Percentiles rank a stretch among this genome's conserved stretches.
Evolutionary conservation across 495 filamentous ascomycete genomes (phyloP).

Genomic region (Hypoxylon intermedium): DNA sequence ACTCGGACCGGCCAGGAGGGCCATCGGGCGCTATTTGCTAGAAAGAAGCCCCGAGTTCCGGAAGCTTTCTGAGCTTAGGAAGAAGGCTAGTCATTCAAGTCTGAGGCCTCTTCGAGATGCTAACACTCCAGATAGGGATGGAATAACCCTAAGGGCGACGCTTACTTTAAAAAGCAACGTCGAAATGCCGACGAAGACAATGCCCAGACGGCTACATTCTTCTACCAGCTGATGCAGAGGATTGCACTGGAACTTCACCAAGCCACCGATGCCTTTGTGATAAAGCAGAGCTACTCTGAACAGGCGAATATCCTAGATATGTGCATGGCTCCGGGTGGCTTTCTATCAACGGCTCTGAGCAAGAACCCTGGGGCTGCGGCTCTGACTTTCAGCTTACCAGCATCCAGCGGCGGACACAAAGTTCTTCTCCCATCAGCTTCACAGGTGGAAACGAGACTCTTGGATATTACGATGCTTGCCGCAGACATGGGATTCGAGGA

Average conservation of each 20-base stretch:
- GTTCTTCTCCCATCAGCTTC: slow-evolving; percentile 41
- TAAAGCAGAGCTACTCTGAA: slow-evolving; percentile 42
- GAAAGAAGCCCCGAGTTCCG: neutral
- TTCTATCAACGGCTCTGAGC: slow-evolving; percentile 46
- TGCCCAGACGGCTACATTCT: slow-evolving; percentile 4
- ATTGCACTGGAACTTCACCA: slow-evolving; percentile 25
- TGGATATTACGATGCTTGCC: slow-evolving; percentile 64
- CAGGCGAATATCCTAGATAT: slow-evolving; percentile 56
- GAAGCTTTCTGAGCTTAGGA: neutral
- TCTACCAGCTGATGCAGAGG: slow-evolving; percentile 26
- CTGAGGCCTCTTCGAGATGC: neutral
- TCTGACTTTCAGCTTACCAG: slow-evolving; percentile 54
- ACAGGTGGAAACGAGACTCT: slow-evolving; percentile 38
- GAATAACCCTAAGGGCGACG: slow-evolving; percentile 50
- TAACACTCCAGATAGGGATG: slow-evolving; percentile 48
- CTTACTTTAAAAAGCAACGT: slow-evolving; percentile 49
- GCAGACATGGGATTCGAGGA: slow-evolving; percentile 54
- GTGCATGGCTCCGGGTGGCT: slow-evolving; percentile 66
- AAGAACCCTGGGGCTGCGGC: slow-evolving; percentile 47
- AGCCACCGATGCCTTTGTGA: slow-evolving; percentile 45
- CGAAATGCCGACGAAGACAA: slow-evolving; percentile 43
- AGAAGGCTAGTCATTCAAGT: neutral
- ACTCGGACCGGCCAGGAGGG: too few species aligned
- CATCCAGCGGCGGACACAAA: slow-evolving; percentile 51
- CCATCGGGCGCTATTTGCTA: neutral